Percentiles rank a stretch among this genome's conserved stretches.
phyloP scores from a whole-genome alignment of 305 asterid genomes.

The Nicotiana rustica region DNA sequence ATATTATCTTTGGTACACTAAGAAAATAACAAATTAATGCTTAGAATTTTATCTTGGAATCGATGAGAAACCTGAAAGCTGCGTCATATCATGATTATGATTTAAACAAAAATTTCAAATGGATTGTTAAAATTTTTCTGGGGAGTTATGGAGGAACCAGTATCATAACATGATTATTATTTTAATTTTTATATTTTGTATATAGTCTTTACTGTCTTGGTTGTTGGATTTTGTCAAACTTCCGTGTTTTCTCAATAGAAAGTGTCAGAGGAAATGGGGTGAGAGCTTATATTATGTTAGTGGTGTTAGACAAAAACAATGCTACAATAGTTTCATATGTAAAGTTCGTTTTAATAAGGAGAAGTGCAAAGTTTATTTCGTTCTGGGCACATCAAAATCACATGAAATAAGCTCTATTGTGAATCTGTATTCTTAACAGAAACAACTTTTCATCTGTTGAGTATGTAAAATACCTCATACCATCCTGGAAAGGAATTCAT shows the following conservation, averaged over 20 bases:
- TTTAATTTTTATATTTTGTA: neutral
- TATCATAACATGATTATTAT: conserved; percentile 16
- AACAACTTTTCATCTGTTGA: neutral
- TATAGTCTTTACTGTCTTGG: neutral
- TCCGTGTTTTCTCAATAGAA: neutral
- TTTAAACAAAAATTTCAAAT: neutral
- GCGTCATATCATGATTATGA: conserved; percentile 19
- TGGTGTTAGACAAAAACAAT: neutral
- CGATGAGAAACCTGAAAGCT: neutral
- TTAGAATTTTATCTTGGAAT: neutral
- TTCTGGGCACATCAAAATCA: neutral
- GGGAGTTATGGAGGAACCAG: neutral
- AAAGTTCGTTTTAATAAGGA: conserved; percentile 1
- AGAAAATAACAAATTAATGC: conserved; percentile 3
- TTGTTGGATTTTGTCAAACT: neutral
- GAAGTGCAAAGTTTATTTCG: neutral
- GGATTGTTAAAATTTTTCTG: neutral
- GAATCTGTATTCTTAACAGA: neutral
- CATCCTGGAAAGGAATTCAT: neutral
- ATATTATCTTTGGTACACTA: neutral
- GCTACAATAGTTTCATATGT: neutral
- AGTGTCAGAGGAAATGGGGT: neutral
- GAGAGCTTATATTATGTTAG: neutral
- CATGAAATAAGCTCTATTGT: neutral
- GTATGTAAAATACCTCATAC: conserved; percentile 9